phyloP scores from a whole-genome alignment of 257 asterid species.

The Cinchona pubescens region DNA sequence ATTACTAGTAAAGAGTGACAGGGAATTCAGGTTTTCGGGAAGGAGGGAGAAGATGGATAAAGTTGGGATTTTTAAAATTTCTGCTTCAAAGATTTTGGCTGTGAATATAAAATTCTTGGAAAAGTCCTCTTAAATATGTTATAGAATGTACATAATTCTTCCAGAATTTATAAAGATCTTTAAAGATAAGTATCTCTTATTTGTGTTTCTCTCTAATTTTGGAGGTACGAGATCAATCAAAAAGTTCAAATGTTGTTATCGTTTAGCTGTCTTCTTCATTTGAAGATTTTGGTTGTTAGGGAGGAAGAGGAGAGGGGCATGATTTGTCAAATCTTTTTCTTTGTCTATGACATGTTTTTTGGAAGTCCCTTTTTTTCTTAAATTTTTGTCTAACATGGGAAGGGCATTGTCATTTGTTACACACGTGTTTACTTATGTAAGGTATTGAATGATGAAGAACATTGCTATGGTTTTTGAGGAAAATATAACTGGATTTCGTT shows the following conservation, averaged over 20 bases:
- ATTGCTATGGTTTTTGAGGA: background rate
- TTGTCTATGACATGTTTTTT: no score
- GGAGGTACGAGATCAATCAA: background rate
- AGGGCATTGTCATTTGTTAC: no score
- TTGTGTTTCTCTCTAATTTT: background rate
- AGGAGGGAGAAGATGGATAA: background rate
- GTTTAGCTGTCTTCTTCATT: no score
- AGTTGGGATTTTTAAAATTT: background rate
- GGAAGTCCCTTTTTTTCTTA: no score
- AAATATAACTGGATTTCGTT: no score
- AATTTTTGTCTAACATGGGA: no score
- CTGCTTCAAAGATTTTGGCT: background rate
- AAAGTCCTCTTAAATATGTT: background rate
- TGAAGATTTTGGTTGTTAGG: no score
- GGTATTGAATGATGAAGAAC: background rate
- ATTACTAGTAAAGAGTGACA: background rate
- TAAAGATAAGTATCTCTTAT: background rate
- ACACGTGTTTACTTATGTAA: background rate
- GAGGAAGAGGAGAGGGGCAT: no score
- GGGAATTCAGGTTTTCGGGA: background rate
- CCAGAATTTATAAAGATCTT: background rate
- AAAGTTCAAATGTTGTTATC: background rate
- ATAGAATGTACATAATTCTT: background rate
- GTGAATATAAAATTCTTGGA: background rate
- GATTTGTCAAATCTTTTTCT: no score